phyloP scores from a whole-genome alignment of 495 filamentous ascomycete genomes.

The Xanthoparmelia taractica region DNA sequence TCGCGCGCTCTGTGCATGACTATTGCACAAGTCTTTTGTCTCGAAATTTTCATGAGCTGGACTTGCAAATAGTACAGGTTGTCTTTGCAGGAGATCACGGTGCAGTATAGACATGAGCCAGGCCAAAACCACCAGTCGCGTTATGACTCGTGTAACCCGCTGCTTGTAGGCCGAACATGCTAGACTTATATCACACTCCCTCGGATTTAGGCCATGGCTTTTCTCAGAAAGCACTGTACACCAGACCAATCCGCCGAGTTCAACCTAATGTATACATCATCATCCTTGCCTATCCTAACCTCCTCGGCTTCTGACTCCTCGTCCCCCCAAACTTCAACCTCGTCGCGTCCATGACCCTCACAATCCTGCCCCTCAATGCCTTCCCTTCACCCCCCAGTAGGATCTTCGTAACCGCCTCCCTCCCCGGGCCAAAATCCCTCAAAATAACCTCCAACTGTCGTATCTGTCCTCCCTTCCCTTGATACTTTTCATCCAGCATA shows the following conservation, averaged over 20 bases:
- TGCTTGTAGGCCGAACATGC: background rate
- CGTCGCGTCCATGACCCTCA: conserved; percentile 71
- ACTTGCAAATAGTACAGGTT: background rate
- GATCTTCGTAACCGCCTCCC: conserved; percentile 84
- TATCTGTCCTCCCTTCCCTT: conserved; percentile 25
- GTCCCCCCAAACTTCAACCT: conserved; percentile 94
- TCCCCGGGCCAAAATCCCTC: conserved; percentile 73
- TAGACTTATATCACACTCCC: background rate
- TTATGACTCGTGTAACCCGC: background rate
- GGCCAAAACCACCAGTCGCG: background rate
- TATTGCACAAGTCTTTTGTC: too few species aligned
- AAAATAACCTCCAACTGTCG: conserved; percentile 62
- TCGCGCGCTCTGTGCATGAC: too few species aligned
- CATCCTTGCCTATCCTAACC: conserved; percentile 55
- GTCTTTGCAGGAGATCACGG: background rate
- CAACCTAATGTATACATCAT: background rate
- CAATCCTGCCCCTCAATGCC: conserved; percentile 58
- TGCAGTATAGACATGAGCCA: background rate
- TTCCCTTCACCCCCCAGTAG: conserved; percentile 78
- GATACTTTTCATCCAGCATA: conserved; percentile 40
- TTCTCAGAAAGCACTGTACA: background rate
- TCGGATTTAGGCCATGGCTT: background rate
- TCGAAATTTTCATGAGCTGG: too few species aligned
- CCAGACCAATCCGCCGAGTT: background rate
- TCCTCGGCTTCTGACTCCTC: conserved; percentile 69